Evolutionary conservation across 306 rosid species (phyloP).

Genomic region (Malus domestica): DNA sequence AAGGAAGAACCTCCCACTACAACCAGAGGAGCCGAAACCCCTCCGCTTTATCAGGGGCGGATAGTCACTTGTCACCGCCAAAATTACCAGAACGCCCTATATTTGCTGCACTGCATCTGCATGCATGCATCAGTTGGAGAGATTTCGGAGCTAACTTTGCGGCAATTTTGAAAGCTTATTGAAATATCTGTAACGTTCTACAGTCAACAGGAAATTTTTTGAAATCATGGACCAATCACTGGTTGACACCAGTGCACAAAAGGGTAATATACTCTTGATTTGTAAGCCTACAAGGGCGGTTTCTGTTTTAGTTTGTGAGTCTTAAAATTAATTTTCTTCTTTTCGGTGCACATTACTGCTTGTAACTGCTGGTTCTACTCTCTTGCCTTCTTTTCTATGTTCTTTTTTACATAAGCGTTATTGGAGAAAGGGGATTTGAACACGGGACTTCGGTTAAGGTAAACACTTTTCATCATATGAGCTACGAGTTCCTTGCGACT

Average conservation of each 20-base stretch:
- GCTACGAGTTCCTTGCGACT: not conserved
- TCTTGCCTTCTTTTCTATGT: not conserved
- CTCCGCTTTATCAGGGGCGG: slow-evolving; percentile 9
- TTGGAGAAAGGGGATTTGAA: not conserved
- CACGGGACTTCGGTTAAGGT: not conserved
- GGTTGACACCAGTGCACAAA: not conserved
- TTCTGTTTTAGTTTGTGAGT: not conserved
- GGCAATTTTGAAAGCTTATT: not conserved
- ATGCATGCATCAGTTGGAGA: not conserved
- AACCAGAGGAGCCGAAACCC: slow-evolving; percentile 12
- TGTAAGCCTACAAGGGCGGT: slow-evolving; percentile 1
- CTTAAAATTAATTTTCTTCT: not conserved
- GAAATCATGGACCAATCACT: not conserved
- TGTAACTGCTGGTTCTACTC: not conserved
- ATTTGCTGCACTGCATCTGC: not conserved
- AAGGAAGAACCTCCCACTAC: not conserved
- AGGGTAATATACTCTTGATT: not conserved
- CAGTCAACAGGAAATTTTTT: not conserved
- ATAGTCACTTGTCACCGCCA: not conserved
- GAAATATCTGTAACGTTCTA: not conserved
- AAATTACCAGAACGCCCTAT: not conserved
- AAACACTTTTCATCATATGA: not conserved
- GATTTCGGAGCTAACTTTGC: not conserved
- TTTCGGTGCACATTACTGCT: not conserved
- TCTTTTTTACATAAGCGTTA: too few species aligned